Evolutionary conservation across 225 moss, liverwort and hornwort species (phyloP).

Genomic region (Ulota crispa): DNA sequence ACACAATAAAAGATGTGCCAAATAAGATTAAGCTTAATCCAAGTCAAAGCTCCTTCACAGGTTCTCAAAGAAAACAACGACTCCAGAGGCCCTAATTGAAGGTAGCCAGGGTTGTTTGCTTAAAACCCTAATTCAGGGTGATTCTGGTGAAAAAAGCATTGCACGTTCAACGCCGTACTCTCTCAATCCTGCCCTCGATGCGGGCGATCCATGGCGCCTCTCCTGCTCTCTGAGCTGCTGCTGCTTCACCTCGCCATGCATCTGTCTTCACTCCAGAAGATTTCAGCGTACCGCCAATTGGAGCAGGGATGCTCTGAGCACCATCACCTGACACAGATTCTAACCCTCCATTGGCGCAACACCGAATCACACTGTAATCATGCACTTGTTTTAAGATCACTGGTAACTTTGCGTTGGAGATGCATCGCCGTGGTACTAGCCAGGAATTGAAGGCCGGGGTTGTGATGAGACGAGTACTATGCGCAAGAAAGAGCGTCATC

Average conservation of each 20-base stretch:
- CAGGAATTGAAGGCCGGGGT: neutral
- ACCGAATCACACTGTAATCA: constrained; percentile 9
- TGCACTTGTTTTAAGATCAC: neutral
- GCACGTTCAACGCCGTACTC: constrained; percentile 15
- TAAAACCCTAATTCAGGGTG: neutral
- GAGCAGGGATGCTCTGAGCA: neutral
- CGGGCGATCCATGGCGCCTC: constrained; percentile 16
- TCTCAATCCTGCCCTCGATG: constrained; percentile 35
- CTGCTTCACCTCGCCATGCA: neutral
- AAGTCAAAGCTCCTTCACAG: neutral
- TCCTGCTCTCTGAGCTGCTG: neutral
- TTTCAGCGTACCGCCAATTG: neutral
- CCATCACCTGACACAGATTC: neutral
- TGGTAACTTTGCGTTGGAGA: neutral
- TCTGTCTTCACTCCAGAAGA: neutral
- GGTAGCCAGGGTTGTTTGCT: neutral
- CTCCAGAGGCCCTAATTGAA: neutral
- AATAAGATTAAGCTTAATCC: neutral
- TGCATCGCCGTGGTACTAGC: neutral
- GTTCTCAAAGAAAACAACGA: neutral
- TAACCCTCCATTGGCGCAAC: constrained; percentile 18
- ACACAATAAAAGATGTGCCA: neutral
- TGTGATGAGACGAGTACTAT: neutral
- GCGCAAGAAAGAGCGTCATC: constrained; percentile 33
- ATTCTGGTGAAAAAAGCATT: too few relatives aligned